Conservation (phyloP, 1,284 basidiomycete species). For the Trichosporon faecale region DNA sequence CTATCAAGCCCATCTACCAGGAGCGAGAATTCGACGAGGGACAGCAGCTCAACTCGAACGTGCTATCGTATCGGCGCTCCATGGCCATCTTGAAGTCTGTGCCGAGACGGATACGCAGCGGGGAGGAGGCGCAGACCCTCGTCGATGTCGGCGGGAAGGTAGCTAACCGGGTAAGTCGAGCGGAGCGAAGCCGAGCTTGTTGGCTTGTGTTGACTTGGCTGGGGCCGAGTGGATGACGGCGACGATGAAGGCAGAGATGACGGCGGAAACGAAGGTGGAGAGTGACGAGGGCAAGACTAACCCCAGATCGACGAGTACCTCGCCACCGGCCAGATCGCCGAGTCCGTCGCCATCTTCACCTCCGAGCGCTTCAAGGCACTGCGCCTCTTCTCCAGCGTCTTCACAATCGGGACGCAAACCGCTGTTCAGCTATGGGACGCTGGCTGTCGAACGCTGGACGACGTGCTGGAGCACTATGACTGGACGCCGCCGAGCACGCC, state of each 20-base stretch:
- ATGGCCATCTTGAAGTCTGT: constrained; percentile 43
- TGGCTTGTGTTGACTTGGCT: too few relatives aligned
- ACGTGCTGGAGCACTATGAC: constrained; percentile 42
- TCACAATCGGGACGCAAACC: constrained; percentile 44
- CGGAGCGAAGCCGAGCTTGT: too few relatives aligned
- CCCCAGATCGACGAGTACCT: constrained; percentile 51
- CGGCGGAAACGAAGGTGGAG: too few relatives aligned
- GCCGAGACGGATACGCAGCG: constrained; percentile 43
- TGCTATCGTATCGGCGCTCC: constrained; percentile 48
- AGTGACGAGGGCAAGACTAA: neutral
- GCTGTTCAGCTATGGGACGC: constrained; percentile 46
- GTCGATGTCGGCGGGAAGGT: constrained; percentile 50
- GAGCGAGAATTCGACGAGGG: constrained; percentile 48
- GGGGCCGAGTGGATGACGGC: too few relatives aligned
- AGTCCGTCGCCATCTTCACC: constrained; percentile 37
- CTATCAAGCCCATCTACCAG: constrained; percentile 50
- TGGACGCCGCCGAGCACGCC: constrained; percentile 25
- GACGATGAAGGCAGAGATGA: too few relatives aligned
- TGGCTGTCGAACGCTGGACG: constrained; percentile 44
- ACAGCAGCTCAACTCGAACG: constrained; percentile 49
- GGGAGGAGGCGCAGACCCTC: constrained; percentile 45
- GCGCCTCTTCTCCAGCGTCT: constrained; percentile 43
- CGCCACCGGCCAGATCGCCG: constrained; percentile 37
- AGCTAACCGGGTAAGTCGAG: constrained; percentile 36
- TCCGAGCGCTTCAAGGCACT: constrained; percentile 41